These are phyloP conservation scores for Acmispon strigosus DNA, from an alignment of 306 rosid species.

Conservation along the genomic window DNA sequence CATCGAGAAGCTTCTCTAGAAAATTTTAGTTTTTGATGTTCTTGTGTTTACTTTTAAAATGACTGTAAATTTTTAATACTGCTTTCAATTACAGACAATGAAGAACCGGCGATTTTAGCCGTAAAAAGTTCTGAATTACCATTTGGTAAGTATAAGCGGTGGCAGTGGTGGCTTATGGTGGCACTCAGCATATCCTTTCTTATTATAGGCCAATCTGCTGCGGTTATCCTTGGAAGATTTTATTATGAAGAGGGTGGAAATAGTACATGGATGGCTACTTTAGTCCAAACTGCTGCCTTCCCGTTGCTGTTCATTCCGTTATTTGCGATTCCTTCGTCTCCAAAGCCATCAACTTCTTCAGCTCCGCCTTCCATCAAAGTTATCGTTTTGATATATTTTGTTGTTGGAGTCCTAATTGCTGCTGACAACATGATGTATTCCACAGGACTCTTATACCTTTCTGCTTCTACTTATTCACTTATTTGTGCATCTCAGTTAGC, in stretches of 20 bases:
- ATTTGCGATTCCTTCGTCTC: conserved; percentile 35
- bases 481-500: conserved; percentile 83
- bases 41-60: background rate
- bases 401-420: conserved; percentile 58
- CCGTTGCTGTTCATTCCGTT: conserved; percentile 62
- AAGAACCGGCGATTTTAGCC: conserved; percentile 36
- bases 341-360: conserved; percentile 31
- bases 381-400: conserved; percentile 41
- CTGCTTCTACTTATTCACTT: conserved; percentile 88
- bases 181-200: conserved; percentile 54
- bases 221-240: conserved; percentile 82
- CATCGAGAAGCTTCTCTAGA: no score
- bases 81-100: conserved; percentile 40
- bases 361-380: conserved; percentile 30
- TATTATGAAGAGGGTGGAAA: conserved; percentile 86
- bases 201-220: conserved; percentile 70
- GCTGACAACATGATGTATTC: conserved; percentile 84
- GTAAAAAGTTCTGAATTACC: conserved; percentile 26
- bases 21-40: background rate
- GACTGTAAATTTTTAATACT: background rate
- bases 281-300: conserved; percentile 84
- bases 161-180: conserved; percentile 92
- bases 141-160: conserved; percentile 42
- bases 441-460: conserved; percentile 69
- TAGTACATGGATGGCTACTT: conserved; percentile 90